These are phyloP conservation scores for Neurospora sp. DNA, from an alignment of 495 filamentous ascomycete species.

Conservation along the genomic window DNA sequence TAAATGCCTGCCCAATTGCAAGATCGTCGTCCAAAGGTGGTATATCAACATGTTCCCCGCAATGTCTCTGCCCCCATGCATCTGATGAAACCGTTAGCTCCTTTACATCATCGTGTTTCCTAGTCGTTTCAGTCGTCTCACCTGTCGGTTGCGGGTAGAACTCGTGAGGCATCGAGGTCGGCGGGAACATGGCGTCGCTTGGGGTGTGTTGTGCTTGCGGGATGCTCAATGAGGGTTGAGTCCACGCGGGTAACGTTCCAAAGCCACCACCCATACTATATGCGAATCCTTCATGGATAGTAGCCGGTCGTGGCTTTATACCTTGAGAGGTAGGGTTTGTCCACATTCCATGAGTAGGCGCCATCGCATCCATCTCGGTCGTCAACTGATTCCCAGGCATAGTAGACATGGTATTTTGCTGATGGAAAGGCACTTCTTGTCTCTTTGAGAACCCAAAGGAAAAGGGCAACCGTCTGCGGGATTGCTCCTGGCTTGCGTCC, in stretches of 20 bases:
- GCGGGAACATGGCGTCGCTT: slow-evolving; percentile 38
- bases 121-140: slow-evolving; percentile 38
- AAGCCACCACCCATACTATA: slow-evolving; percentile 45
- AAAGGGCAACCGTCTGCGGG: neutral
- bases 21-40: slow-evolving; percentile 38
- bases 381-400: slow-evolving; percentile 34
- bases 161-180: slow-evolving; percentile 42
- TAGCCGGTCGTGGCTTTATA: slow-evolving; percentile 41
- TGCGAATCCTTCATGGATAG: slow-evolving; percentile 50
- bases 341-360: slow-evolving; percentile 32
- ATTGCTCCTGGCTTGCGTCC: slow-evolving; percentile 31
- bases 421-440: slow-evolving; percentile 22
- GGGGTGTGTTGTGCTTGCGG: slow-evolving; percentile 35
- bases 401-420: slow-evolving; percentile 15
- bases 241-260: slow-evolving; percentile 42
- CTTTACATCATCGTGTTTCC: slow-evolving; percentile 6
- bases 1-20: slow-evolving; percentile 45
- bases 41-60: slow-evolving; percentile 38
- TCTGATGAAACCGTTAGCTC: slow-evolving; percentile 30
- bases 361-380: slow-evolving; percentile 26
- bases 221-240: slow-evolving; percentile 33
- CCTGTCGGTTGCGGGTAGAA: slow-evolving; percentile 41
- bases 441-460: slow-evolving; percentile 3
- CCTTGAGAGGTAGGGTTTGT: slow-evolving; percentile 33
- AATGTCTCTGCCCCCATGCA: slow-evolving; percentile 40